Evolutionary conservation across 257 asterid genomes (phyloP).

Genomic region (Scutellaria minor): DNA sequence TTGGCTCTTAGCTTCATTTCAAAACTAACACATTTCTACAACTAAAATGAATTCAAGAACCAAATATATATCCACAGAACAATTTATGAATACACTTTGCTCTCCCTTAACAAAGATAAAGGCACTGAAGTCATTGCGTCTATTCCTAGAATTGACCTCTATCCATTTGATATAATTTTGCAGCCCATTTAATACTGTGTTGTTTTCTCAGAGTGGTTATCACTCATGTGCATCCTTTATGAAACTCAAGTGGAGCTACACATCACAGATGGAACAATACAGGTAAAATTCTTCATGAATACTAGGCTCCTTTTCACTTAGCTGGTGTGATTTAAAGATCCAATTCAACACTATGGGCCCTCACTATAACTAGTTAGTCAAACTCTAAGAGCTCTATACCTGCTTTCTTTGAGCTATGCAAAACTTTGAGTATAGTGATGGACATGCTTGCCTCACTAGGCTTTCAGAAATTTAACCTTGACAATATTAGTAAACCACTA

Average conservation of each 20-base stretch:
- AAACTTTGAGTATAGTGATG: not conserved
- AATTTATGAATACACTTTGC: not conserved
- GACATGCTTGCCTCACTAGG: not conserved
- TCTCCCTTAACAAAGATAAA: not conserved
- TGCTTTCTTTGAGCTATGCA: not conserved
- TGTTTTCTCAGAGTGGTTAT: too few relatives aligned
- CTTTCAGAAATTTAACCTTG: not conserved
- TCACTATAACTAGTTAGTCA: not conserved
- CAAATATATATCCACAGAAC: not conserved
- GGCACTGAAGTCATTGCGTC: not conserved
- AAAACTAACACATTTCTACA: not conserved
- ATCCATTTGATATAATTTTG: slow-evolving; percentile 1
- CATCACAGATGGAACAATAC: not conserved
- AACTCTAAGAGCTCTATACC: not conserved
- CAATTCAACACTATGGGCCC: not conserved
- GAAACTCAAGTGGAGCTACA: not conserved
- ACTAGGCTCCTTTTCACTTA: not conserved
- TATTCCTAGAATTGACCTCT: not conserved
- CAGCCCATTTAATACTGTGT: not conserved
- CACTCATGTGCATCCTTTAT: not conserved
- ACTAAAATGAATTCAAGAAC: not conserved
- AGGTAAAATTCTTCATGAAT: not conserved
- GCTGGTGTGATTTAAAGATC: not conserved
- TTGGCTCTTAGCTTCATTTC: not conserved
- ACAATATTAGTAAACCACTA: not conserved